phyloP scores from a whole-genome alignment of 2,329 filamentous ascomycete species.

The Colletotrichum tanaceti region DNA sequence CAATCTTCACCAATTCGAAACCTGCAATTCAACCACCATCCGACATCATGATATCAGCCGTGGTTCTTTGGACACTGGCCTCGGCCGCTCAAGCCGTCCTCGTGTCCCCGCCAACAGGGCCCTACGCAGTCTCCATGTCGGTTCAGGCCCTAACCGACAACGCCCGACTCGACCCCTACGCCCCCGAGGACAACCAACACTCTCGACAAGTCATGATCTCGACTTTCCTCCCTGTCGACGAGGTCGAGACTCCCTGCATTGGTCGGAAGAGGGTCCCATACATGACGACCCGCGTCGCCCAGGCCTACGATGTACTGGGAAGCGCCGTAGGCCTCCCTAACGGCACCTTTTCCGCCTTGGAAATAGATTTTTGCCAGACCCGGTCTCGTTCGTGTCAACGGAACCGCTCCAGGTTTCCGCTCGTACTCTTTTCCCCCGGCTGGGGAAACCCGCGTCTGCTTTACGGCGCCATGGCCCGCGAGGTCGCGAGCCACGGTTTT shows the following conservation, averaged over 20 bases:
- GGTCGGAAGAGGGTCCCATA: constrained; percentile 44
- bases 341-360: constrained; percentile 46
- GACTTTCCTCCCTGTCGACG: constrained; percentile 48
- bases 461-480: constrained; percentile 57
- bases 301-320: constrained; percentile 46
- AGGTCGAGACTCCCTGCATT: constrained; percentile 42
- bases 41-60: constrained; percentile 41
- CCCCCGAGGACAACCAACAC: constrained; percentile 42
- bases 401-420: constrained; percentile 32
- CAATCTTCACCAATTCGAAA: neutral
- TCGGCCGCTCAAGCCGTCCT: constrained; percentile 43
- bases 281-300: constrained; percentile 50
- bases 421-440: constrained; percentile 59
- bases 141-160: constrained; percentile 47
- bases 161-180: constrained; percentile 48
- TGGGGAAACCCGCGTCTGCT: constrained; percentile 56
- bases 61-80: constrained; percentile 40
- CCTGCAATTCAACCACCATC: no score
- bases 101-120: constrained; percentile 47
- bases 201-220: constrained; percentile 47
- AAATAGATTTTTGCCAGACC: constrained; percentile 45
- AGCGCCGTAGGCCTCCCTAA: constrained; percentile 47
- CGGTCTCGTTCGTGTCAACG: constrained; percentile 19
- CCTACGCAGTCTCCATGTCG: constrained; percentile 47
- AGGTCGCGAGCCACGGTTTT: constrained; percentile 59